phyloP scores from a whole-genome alignment of 2,329 filamentous ascomycete species.

The Incumbomyces lentus region DNA sequence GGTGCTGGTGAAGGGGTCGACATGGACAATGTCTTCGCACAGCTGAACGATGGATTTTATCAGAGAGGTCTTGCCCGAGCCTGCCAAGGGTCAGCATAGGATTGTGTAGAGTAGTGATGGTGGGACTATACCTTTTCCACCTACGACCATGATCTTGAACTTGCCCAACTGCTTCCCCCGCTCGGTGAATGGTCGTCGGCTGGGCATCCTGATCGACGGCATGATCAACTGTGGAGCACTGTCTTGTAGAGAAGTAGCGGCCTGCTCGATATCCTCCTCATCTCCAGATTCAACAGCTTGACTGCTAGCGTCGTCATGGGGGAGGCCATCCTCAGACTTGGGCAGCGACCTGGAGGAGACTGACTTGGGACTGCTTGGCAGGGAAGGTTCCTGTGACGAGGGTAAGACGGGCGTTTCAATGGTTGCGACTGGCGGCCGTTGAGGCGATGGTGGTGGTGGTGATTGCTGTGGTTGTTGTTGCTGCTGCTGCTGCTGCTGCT shows the following conservation, averaged over 20 bases:
- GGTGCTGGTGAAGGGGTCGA: constrained; percentile 50
- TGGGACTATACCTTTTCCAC: constrained; percentile 52
- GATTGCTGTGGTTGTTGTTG: too few species aligned
- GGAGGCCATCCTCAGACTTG: constrained; percentile 47
- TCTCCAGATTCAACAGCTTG: constrained; percentile 45
- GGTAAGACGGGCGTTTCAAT: constrained; percentile 22
- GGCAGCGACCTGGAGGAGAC: constrained; percentile 48
- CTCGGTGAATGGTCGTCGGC: constrained; percentile 79
- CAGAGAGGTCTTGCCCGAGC: constrained; percentile 78
- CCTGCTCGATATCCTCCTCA: constrained; percentile 42
- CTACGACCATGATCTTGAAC: constrained; percentile 79
- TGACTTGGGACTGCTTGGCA: constrained; percentile 51
- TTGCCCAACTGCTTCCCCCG: constrained; percentile 72
- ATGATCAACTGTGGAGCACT: constrained; percentile 74
- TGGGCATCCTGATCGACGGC: constrained; percentile 89
- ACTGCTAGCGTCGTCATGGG: constrained; percentile 46
- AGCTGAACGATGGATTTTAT: constrained; percentile 78
- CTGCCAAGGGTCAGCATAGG: constrained; percentile 34
- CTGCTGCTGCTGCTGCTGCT: neutral
- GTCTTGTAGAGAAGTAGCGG: constrained; percentile 23
- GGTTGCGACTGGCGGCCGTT: constrained; percentile 19
- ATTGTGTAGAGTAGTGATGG: neutral
- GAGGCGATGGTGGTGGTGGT: too few species aligned
- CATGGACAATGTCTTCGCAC: constrained; percentile 87
- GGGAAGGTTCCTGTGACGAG: constrained; percentile 29